Evolutionary conservation across 2,329 filamentous ascomycete species (phyloP).

Genomic region (Sordariomycetes sp.): DNA sequence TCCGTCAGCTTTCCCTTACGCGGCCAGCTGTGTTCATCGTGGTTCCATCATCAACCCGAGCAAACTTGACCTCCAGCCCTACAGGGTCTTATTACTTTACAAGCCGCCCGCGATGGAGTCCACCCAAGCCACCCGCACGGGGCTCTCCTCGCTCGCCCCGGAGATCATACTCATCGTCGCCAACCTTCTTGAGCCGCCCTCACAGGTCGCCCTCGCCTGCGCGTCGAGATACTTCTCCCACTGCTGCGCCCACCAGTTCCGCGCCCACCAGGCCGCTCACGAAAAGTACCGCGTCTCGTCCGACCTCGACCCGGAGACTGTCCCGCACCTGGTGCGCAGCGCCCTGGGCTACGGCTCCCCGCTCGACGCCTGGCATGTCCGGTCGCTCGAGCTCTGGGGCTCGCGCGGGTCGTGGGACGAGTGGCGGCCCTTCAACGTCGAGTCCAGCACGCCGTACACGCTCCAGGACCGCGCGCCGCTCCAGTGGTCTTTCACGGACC

Average conservation of each 20-base stretch:
- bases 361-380: constrained; percentile 2
- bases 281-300: not conserved
- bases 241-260: not conserved
- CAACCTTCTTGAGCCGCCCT: not conserved
- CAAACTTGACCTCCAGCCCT: too few relatives aligned
- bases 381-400: constrained; percentile 4
- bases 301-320: not conserved
- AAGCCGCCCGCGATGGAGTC: too few relatives aligned
- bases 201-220: constrained; percentile 1
- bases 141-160: not conserved
- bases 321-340: constrained; percentile 1
- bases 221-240: not conserved
- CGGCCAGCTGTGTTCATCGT: too few relatives aligned
- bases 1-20: too few relatives aligned
- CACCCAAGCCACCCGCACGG: not conserved
- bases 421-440: constrained; percentile 2
- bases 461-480: not conserved
- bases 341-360: not conserved
- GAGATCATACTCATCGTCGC: constrained; percentile 4
- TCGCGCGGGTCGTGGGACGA: not conserved
- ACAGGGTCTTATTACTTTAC: too few relatives aligned
- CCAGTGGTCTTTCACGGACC: not conserved
- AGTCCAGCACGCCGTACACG: not conserved
- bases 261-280: constrained; percentile 1
- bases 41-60: too few relatives aligned